Evolutionary conservation across 768 basidiomycete species (phyloP).

Genomic region (Pulveroboletus ravenelii): DNA sequence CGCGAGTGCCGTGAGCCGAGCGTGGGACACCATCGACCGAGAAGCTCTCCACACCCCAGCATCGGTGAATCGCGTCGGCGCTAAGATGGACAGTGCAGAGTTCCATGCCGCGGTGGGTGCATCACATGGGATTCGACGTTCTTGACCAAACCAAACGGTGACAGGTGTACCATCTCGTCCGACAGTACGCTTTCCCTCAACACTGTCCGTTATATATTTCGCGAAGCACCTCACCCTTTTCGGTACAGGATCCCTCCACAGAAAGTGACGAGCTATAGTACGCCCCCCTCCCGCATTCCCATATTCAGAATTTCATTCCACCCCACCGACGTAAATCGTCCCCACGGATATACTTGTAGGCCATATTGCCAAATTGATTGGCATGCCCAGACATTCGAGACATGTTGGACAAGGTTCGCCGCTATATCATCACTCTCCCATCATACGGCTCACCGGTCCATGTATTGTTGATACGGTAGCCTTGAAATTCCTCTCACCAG

Average conservation of each 20-base stretch:
- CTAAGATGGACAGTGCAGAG: constrained; percentile 52
- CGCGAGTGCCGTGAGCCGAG: too few species aligned
- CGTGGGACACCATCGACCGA: too few species aligned
- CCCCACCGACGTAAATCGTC: neutral
- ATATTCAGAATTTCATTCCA: neutral
- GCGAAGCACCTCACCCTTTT: constrained; percentile 1
- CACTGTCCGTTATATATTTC: neutral
- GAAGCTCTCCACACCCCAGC: too few species aligned
- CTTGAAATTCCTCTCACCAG: constrained; percentile 67
- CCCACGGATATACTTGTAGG: constrained; percentile 39
- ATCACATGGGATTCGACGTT: neutral
- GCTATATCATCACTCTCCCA: neutral
- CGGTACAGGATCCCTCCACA: constrained; percentile 49
- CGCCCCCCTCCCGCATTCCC: neutral
- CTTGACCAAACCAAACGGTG: neutral
- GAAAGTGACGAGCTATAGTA: constrained; percentile 76
- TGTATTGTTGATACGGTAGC: constrained; percentile 37
- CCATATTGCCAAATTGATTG: constrained; percentile 74
- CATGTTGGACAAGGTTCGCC: constrained; percentile 76
- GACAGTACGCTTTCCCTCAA: constrained; percentile 32
- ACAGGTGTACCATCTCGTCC: constrained; percentile 70
- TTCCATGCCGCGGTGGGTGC: constrained; percentile 54
- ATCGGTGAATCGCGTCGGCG: neutral
- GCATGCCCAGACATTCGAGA: constrained; percentile 73
- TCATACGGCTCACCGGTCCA: too few species aligned